Conservation (phyloP, 345 rosid genomes). For the Aethionema arabicum region DNA sequence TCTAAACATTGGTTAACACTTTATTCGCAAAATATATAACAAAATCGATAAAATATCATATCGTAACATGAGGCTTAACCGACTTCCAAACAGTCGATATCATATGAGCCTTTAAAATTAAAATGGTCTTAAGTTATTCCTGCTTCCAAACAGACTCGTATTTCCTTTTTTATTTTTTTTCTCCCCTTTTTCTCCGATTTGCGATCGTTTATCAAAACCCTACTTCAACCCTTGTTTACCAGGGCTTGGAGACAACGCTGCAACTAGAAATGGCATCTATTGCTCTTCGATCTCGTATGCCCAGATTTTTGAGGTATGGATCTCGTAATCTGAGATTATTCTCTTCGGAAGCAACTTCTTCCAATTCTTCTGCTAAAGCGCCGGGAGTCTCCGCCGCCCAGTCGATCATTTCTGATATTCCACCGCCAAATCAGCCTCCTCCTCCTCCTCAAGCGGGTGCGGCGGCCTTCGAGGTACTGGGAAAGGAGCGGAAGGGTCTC, state of each 20-base stretch:
- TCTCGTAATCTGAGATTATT: conserved; percentile 32
- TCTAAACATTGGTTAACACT: too few species aligned
- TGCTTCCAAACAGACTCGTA: conserved; percentile 29
- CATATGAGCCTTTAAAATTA: background rate
- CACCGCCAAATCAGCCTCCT: conserved; percentile 37
- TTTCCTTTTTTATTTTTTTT: background rate
- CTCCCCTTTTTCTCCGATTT: conserved; percentile 23
- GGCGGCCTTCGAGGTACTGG: conserved; percentile 29
- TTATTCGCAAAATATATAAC: too few species aligned
- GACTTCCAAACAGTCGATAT: conserved; percentile 30
- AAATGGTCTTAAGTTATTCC: background rate
- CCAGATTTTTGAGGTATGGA: conserved; percentile 28
- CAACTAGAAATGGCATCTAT: conserved; percentile 49
- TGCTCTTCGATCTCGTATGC: conserved; percentile 52
- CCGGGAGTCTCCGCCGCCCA: conserved; percentile 45
- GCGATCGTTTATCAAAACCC: conserved; percentile 34
- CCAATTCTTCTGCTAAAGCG: conserved; percentile 41
- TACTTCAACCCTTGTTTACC: conserved; percentile 34
- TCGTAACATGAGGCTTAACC: conserved; percentile 23
- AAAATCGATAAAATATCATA: background rate
- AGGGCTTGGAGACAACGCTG: conserved; percentile 25
- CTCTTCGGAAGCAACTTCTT: conserved; percentile 44
- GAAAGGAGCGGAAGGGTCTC: conserved; percentile 45
- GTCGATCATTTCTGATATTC: conserved; percentile 45
- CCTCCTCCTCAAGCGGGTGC: conserved; percentile 37